These are phyloP conservation scores for Candida ponderosae DNA, from an alignment of 805 yeast genomes.

Conservation along the genomic window DNA sequence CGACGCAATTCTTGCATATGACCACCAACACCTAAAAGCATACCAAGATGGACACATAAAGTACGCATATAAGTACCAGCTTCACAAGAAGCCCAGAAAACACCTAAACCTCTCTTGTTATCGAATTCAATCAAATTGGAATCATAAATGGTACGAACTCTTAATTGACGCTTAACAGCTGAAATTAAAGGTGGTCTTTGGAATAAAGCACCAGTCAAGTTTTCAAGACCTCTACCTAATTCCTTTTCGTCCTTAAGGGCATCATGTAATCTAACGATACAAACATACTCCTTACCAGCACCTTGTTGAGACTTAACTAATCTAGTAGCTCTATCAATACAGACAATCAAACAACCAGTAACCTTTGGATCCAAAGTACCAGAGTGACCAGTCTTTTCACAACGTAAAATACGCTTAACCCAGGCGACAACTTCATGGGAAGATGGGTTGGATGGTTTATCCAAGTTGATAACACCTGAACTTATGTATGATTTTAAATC, in stretches of 20 bases:
- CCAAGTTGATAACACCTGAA: conserved; percentile 94
- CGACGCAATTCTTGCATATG: conserved; percentile 99
- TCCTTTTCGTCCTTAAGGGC: conserved; percentile 86
- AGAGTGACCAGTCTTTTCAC: conserved; percentile 97
- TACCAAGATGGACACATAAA: conserved; percentile 96
- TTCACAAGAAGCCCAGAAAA: conserved; percentile 99
- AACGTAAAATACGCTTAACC: conserved; percentile 92
- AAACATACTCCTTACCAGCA: conserved; percentile 99
- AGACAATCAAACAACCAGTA: conserved; percentile 96
- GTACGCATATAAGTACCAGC: conserved; percentile 99
- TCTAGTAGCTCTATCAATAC: conserved; percentile 97
- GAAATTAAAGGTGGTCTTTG: conserved; percentile 99
- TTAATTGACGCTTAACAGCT: conserved; percentile 97
- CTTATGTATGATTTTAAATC: conserved; percentile 84
- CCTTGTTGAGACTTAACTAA: conserved; percentile 98
- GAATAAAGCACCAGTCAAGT: conserved; percentile 96
- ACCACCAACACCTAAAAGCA: conserved; percentile 97
- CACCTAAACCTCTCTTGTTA: conserved; percentile 93
- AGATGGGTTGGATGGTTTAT: conserved; percentile 97
- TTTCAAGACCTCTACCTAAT: conserved; percentile 80
- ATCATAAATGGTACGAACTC: conserved; percentile 97
- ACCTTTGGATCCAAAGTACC: conserved; percentile 99
- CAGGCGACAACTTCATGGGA: conserved; percentile 99
- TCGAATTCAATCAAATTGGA: conserved; percentile 94
- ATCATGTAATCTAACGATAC: conserved; percentile 93